Conservation (phyloP, 1,284 basidiomycete species). For the Apiotrichum siamense region DNA sequence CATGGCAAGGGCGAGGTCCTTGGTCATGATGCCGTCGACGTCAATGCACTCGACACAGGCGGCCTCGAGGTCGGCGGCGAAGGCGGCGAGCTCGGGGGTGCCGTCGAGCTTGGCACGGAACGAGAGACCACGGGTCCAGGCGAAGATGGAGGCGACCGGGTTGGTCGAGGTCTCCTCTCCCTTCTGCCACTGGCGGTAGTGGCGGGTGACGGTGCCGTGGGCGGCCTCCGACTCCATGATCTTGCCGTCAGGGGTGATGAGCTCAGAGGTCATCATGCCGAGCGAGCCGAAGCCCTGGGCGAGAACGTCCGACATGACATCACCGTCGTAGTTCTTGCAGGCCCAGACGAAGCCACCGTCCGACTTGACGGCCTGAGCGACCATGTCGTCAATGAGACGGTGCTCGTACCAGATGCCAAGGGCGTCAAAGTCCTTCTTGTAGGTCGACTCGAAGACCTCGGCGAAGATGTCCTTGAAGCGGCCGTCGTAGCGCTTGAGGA, state of each 20-base stretch:
- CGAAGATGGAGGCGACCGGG: conserved; percentile 97
- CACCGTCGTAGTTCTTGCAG: conserved; percentile 95
- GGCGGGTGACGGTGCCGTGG: conserved; percentile 81
- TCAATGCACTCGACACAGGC: conserved; percentile 91
- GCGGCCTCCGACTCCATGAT: conserved; percentile 90
- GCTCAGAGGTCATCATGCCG: conserved; percentile 97
- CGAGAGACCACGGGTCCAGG: conserved; percentile 91
- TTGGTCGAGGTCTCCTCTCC: conserved; percentile 94
- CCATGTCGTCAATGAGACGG: conserved; percentile 85
- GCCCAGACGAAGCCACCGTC: conserved; percentile 97
- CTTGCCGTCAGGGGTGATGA: conserved; percentile 91
- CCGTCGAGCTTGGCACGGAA: conserved; percentile 90
- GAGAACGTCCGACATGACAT: conserved; percentile 77
- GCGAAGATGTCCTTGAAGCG: conserved; percentile 99
- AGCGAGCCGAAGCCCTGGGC: conserved; percentile 84
- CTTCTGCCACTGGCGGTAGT: conserved; percentile 96
- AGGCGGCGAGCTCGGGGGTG: conserved; percentile 68
- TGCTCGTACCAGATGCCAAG: conserved; percentile 94
- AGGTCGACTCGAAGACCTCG: conserved; percentile 80
- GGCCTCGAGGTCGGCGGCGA: conserved; percentile 75
- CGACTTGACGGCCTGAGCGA: conserved; percentile 94
- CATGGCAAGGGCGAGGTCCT: conserved; percentile 92
- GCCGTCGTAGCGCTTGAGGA: conserved; percentile 93
- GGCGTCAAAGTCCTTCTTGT: conserved; percentile 75
- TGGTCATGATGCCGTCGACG: conserved; percentile 85